phyloP scores from a whole-genome alignment of 2,329 filamentous ascomycete genomes.

The Podosphaera leucotricha region DNA sequence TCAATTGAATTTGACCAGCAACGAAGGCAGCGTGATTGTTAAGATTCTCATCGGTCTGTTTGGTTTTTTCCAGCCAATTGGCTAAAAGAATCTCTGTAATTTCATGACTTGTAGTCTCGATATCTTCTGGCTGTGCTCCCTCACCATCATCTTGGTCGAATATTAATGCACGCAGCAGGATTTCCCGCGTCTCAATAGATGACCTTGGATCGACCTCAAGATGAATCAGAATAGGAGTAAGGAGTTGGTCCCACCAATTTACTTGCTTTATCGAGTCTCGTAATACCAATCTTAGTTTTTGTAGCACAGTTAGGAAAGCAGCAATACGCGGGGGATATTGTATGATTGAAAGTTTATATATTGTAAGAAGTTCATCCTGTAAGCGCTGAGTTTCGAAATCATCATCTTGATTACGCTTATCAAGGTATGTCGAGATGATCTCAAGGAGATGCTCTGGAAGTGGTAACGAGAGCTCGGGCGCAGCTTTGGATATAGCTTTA shows the following conservation, averaged over 20 bases:
- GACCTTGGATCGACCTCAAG: slow-evolving; percentile 37
- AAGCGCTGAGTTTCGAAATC: slow-evolving; percentile 45
- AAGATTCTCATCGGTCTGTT: slow-evolving; percentile 18
- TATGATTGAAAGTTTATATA: slow-evolving; percentile 41
- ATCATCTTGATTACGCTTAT: slow-evolving; percentile 42
- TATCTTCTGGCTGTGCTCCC: slow-evolving; percentile 21
- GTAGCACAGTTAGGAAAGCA: slow-evolving; percentile 45
- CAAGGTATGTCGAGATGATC: slow-evolving; percentile 41
- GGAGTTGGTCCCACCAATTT: slow-evolving; percentile 47
- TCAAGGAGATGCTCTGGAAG: slow-evolving; percentile 41
- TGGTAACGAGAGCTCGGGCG: slow-evolving; percentile 29
- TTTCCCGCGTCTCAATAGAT: slow-evolving; percentile 39
- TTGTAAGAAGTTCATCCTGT: slow-evolving; percentile 44
- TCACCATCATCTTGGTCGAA: slow-evolving; percentile 32
- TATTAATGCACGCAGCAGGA: slow-evolving; percentile 38
- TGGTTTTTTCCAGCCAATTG: slow-evolving; percentile 29
- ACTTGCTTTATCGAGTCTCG: slow-evolving; percentile 36
- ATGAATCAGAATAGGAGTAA: slow-evolving; percentile 30
- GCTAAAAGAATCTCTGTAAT: slow-evolving; percentile 32
- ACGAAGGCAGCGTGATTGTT: slow-evolving; percentile 22
- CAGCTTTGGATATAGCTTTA: slow-evolving; percentile 29
- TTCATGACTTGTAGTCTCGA: slow-evolving; percentile 20
- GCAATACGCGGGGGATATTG: slow-evolving; percentile 31
- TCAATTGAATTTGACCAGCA: slow-evolving; percentile 22
- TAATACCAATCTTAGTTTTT: slow-evolving; percentile 38